Evolutionary conservation across 805 yeast species (phyloP), one percentile per base, ranked within the genome.

Genomic region (Starmerella potacharoeniae): DNA sequence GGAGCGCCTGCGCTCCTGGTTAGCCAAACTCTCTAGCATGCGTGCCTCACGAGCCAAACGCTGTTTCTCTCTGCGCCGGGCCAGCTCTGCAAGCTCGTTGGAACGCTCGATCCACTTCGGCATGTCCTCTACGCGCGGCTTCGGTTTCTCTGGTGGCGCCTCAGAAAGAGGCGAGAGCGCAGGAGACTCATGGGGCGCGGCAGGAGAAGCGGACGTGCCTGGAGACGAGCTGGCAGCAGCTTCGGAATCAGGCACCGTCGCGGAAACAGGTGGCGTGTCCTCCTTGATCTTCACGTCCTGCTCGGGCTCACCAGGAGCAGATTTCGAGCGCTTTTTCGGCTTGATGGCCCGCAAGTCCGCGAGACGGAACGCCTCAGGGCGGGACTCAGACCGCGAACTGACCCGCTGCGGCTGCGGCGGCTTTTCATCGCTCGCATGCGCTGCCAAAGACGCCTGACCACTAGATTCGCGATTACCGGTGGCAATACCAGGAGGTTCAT

Each of bases 31-130:
- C 57, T 63, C 62, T 37, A 67, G 62, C 66, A 67, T 64, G 35
- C 60, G 58, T 6, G 61, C 61, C 47, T 66, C 69, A 10, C 71
- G 69, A 45, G 62, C 66, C 44, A 60, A 58, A 4, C 71, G 66
- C 44, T 68, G 71, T 45, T 62, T 56, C 46, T 64, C 68, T 37
- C 63, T 62, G 29, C 58, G 55, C 29, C 56, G 49, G 5, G 56
- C 57, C 17, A 60, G 61, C 55, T 60, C 60, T 5, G 41, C 54
- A 4, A 60, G 61, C 36, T 59, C 57, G 16, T 39, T 56, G 3
- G 59, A 56, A 2, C 62, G 49, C 33, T 52, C 60, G 2, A 35
- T 51, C 62, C 62, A 58, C 10, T 9, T 34, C 37, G 17, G 48
- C 16, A 48, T 10, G 13, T 56, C 37, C 14, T 33, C 49, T 1